Base-by-base conservation (phyloP, 1,284 basidiomycete species). In the Volvariella surrecta region DNA sequence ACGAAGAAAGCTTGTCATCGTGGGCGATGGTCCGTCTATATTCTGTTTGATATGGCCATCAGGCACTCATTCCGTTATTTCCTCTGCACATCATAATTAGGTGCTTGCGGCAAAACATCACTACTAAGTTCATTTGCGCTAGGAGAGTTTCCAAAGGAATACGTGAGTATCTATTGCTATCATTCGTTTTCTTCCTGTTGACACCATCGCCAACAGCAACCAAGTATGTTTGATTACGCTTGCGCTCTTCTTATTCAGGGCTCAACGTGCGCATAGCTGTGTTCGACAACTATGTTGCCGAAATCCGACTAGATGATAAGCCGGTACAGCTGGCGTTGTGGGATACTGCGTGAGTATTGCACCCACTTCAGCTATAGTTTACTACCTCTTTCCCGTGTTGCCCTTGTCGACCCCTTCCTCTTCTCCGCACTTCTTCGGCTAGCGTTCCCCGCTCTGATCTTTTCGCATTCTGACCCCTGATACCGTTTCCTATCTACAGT, bases 221-320 rank as follows among this genome's bases (percentile, higher is more conserved):
- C 77, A 45, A 78, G 76, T 78, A 55, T 50, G 71, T 45, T 48
- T 46, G 21, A 32, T 28, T 39, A 39, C n/a, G n/a, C n/a, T n/a
- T n/a, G n/a, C n/a, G 41, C 46, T 42, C 38, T 41, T 39, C 30
- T 42, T 37, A 28, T n/a, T 37, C 37, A 34, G 42, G 35, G 46
- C 44, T 43, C 45, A 24, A 39, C 30, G 34, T 38, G 30, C 19
- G 39, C 49, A 47, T 67, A 83, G 89, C 91, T 45, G 92, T 96
- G 44, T 96, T 96, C 58, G 93, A 96, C 68, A 99, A 98, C 62
- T 99, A 97, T 64, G 94, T 98, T 48, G 94, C 95, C 38, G 95
- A 98, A 69, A 96, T 99, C 58, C 76, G 92, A 55, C 72, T 98
- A 44, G 95, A 99, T 63, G 93, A 93, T 52, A 98, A 98, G 64